Base-by-base conservation (phyloP, 441 rosid genomes). In the Populus hybrid region DNA sequence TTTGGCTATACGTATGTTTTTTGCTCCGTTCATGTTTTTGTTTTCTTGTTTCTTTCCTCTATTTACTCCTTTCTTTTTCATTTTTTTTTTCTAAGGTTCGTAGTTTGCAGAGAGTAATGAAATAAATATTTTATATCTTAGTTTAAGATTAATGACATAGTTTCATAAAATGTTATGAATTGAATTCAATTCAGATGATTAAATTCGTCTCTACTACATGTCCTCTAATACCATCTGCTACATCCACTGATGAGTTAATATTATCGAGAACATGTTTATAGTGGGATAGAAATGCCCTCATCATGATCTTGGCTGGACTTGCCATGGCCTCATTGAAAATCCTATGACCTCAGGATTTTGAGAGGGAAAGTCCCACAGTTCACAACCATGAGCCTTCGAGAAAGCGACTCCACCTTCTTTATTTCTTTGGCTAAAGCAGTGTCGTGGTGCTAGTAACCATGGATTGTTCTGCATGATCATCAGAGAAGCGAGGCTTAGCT, bases 181-280 rank as follows among this genome's bases (percentile, higher is more conserved):
- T 26, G 28, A 26, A 26, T 26, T 1, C 3, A 38, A 38, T 38
- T 38, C 46, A 38, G 12, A 38, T 10, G 12, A 38, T 38, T 38
- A 38, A 38, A 38, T 38, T 38, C 12, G 12, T 80, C 81, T 82
- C 82, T 10, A 77, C 77, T 0, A 89, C 4, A 8, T 67, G 6
- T 0, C 23, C 35, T 1, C 90, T 86, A 0, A 76, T 85, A 7
- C 92, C 88, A 30, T 88, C 92, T 9, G 90, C 90, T 0, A 85
- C 89, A 40, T 90, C 91, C 11, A 87, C 87, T 74, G 88, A 20
- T 0, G 87, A 79, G 21, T 54, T 64, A 0, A 85, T 5, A 30
- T 18, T 1, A 3, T 65, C 42, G n/a, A 88, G 81, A 70, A 84
- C 86, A 12, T 88, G 74, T 73, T 70, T 76, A 30, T 85, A 83